Percentiles rank a stretch among this genome's conserved stretches.
These are phyloP conservation scores for Kodamaea sagamina DNA, from an alignment of 805 yeast genomes.

Conservation along the genomic window DNA sequence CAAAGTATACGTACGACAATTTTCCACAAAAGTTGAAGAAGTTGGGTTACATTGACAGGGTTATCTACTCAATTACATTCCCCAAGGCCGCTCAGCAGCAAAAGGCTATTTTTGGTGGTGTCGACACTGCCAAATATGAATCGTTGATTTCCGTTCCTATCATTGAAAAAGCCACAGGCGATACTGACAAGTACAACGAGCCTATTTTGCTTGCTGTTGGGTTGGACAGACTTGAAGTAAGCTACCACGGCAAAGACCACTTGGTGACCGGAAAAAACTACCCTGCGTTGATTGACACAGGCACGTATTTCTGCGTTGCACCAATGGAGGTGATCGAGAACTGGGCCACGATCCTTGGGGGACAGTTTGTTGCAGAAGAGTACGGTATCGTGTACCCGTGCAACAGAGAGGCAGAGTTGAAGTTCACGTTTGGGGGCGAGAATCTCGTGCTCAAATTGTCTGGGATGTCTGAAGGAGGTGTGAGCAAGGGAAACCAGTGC, in stretches of 20 bases:
- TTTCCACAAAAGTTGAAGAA: conserved; percentile 5
- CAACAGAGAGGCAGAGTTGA: neutral
- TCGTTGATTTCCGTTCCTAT: conserved; percentile 14
- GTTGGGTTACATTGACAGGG: conserved; percentile 3
- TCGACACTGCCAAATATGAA: conserved; percentile 10
- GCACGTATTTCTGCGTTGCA: conserved; percentile 10
- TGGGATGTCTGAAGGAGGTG: conserved; percentile 1
- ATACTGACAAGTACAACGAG: conserved; percentile 9
- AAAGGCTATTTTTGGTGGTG: conserved; percentile 9
- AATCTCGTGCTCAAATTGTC: neutral
- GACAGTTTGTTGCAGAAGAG: neutral
- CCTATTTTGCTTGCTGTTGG: conserved; percentile 14
- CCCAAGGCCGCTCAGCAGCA: neutral
- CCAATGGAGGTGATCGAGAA: conserved; percentile 11
- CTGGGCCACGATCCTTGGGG: conserved; percentile 3
- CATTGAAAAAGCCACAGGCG: conserved; percentile 13
- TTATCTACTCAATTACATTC: neutral
- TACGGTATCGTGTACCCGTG: conserved; percentile 1
- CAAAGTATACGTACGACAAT: conserved; percentile 4
- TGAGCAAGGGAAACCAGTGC: conserved; percentile 1
- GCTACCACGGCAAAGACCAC: conserved; percentile 2
- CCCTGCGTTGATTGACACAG: conserved; percentile 14
- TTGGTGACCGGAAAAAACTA: conserved; percentile 9
- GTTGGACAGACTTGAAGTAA: conserved; percentile 9
- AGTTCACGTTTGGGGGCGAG: conserved; percentile 3